Percentiles rank a stretch among this genome's conserved stretches.
Conservation (phyloP, 1,284 basidiomycete species). For the Tilletia indica region DNA sequence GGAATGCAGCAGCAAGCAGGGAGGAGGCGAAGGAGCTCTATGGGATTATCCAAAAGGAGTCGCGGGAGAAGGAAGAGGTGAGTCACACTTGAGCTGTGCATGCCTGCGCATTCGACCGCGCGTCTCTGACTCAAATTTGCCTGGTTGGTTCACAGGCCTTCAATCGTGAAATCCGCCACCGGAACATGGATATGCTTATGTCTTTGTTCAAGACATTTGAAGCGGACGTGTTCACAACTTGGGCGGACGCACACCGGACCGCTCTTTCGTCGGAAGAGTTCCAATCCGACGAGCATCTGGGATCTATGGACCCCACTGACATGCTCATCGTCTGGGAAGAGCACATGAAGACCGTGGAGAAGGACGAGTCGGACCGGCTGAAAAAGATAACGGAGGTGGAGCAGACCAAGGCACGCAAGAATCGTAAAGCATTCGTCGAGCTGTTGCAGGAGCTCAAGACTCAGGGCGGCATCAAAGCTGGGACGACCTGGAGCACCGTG, state of each 20-base stretch:
- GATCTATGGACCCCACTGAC: constrained; percentile 38
- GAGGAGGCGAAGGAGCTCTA: constrained; percentile 36
- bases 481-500: constrained; percentile 85
- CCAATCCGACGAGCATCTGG: constrained; percentile 35
- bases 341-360: constrained; percentile 44
- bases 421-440: constrained; percentile 59
- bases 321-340: constrained; percentile 52
- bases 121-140: background rate
- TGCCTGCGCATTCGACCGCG: background rate
- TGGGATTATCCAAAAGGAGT: constrained; percentile 34
- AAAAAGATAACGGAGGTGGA: constrained; percentile 24
- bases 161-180: constrained; percentile 29
- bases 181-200: constrained; percentile 45
- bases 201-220: constrained; percentile 50
- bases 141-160: constrained; percentile 19
- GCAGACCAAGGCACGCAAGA: constrained; percentile 36
- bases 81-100: constrained; percentile 4
- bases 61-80: constrained; percentile 30
- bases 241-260: constrained; percentile 51
- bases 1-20: constrained; percentile 33
- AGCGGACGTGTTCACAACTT: constrained; percentile 45
- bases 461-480: constrained; percentile 71
- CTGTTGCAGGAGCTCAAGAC: constrained; percentile 71
- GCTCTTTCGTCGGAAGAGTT: constrained; percentile 48
- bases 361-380: constrained; percentile 30